Percentiles rank a stretch among this genome's conserved stretches.
These are phyloP conservation scores for Cladosporium sp. DNA, from an alignment of 2,329 filamentous ascomycete genomes.

Conservation along the genomic window DNA sequence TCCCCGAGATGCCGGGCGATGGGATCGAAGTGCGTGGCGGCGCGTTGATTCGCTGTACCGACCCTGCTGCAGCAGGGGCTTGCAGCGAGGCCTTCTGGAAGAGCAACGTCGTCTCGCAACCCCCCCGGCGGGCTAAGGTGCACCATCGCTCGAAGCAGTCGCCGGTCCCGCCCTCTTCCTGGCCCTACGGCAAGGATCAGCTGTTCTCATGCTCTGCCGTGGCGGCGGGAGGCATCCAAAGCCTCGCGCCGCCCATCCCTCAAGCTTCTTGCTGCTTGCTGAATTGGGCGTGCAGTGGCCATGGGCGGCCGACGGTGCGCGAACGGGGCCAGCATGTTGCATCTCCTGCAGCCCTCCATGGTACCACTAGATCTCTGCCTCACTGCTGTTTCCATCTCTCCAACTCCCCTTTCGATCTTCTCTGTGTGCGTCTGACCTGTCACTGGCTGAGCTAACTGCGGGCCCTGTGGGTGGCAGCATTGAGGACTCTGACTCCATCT, in stretches of 20 bases:
- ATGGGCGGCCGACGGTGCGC: conserved; percentile 21
- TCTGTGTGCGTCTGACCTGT: conserved; percentile 31
- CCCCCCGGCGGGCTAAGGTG: conserved; percentile 6
- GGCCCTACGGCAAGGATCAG: conserved; percentile 35
- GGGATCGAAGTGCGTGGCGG: conserved; percentile 25
- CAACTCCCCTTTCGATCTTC: conserved; percentile 23
- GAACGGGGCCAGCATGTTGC: conserved; percentile 28
- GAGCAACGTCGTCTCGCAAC: conserved; percentile 11
- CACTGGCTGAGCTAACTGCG: conserved; percentile 25
- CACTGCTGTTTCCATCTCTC: conserved; percentile 29
- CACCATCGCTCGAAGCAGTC: conserved; percentile 23
- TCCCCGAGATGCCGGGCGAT: conserved; percentile 8
- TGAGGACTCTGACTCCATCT: conserved; percentile 18
- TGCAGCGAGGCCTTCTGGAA: conserved; percentile 18
- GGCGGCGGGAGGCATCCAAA: conserved; percentile 6
- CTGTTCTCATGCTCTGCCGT: conserved; percentile 11
- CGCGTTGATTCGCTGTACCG: conserved; percentile 18
- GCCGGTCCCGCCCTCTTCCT: conserved; percentile 15
- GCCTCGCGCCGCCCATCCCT: conserved; percentile 33
- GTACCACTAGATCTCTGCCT: conserved; percentile 33
- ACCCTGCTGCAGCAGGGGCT: conserved; percentile 9
- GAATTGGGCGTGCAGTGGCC: conserved; percentile 28
- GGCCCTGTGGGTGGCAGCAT: conserved; percentile 23
- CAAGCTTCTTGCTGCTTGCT: conserved; percentile 33
- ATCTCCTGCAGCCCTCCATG: conserved; percentile 28